Evolutionary conservation across 129 eudicot genomes (phyloP), one percentile per base, ranked within the genome.

Genomic region (Arctium minus): DNA sequence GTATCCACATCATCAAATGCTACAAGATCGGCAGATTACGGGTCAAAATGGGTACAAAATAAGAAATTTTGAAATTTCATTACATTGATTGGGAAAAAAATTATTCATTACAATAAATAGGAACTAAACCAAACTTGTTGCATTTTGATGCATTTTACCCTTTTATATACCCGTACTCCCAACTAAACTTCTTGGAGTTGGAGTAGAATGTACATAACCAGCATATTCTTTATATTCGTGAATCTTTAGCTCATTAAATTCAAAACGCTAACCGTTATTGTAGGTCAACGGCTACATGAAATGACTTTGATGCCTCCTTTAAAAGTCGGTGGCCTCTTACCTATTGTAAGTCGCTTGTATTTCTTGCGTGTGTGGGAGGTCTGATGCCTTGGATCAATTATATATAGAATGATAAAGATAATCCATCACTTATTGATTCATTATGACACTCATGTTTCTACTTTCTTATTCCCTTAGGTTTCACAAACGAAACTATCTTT

Each of bases 201-300:
- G 11, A 39, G 68, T 65, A 38, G 53, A 2, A 76, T 56, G 38
- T 69, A 77, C 62, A 29, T 77, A 40, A 72, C 44, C 56, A 33
- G 30, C 62, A 48, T 73, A 67, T 72, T 35, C 13, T 62, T 42
- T 70, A 30, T 42, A 15, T 79, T 40, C 5, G 37, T 48, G 35
- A 29, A 75, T 31, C 60, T 79, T 50, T 79, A 70, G 74, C 78
- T 67, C 39, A 12, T 82, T 48, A 32, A 82, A 22, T 79, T 62
- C 15, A 8, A 53, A 79, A 69, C 38, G 44, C 74, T 79, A 53
- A 72, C 74, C 1, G 18, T 8, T 81, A 32, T 22, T 85, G 76
- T 86, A 96, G 99, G 98, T 85, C 99, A 96, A 79, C 88, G 97
- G 70, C 87, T 96, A 81, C 99, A 93, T 88, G 94, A 93, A 82